A percentile compares a stretch with the other conserved stretches of the same genome.
Conservation (phyloP, 495 filamentous ascomycete genomes). For the Trichocladium antarcticum region DNA sequence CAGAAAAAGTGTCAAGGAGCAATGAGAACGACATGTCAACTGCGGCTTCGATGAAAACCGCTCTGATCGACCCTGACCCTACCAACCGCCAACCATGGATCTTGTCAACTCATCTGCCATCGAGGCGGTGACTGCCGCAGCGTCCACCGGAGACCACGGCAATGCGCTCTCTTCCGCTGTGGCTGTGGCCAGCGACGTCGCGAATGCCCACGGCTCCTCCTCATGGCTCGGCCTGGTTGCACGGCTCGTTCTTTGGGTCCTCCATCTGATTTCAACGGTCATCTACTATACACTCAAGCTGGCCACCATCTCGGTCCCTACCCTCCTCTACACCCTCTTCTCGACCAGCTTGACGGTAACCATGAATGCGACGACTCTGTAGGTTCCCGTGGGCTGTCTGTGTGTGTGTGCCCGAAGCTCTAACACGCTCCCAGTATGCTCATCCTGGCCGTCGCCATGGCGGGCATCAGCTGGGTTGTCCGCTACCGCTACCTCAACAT, state of each 20-base stretch:
- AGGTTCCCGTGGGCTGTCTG: conserved; percentile 21
- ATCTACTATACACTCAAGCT: conserved; percentile 79
- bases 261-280: conserved; percentile 58
- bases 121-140: conserved; percentile 1
- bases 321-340: conserved; percentile 83
- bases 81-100: neutral
- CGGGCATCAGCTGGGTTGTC: conserved; percentile 81
- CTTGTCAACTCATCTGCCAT: conserved; percentile 5
- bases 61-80: neutral
- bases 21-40: too few relatives aligned
- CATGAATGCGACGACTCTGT: conserved; percentile 96
- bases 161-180: conserved; percentile 26
- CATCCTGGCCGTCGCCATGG: conserved; percentile 63
- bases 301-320: conserved; percentile 75
- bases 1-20: too few relatives aligned
- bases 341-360: conserved; percentile 94
- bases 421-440: conserved; percentile 46
- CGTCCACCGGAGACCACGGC: conserved; percentile 10
- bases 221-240: conserved; percentile 42
- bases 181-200: conserved; percentile 30
- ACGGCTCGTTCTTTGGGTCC: conserved; percentile 40
- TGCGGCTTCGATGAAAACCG: neutral
- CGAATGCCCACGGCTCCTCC: conserved; percentile 26
- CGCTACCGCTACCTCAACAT: conserved; percentile 90
- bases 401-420: neutral